A percentile compares a stretch with the other conserved stretches of the same genome.
phyloP scores from a whole-genome alignment of 805 yeast genomes.

The Lachancea sp. region DNA sequence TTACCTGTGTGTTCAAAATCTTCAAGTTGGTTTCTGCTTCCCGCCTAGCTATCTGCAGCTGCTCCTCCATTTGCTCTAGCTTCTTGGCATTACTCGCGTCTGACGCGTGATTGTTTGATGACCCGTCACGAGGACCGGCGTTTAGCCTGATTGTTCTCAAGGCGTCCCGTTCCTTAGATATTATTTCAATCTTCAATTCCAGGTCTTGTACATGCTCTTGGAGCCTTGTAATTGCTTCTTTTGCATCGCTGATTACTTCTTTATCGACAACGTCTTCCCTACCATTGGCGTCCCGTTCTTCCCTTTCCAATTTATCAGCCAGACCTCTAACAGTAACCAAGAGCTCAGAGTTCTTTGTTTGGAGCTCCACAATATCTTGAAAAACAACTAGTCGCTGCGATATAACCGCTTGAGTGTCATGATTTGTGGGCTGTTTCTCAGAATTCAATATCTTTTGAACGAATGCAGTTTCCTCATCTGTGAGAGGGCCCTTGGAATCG shows the following conservation, averaged over 20 bases:
- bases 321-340: constrained; percentile 62
- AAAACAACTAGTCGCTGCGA: constrained; percentile 70
- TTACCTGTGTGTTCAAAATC: constrained; percentile 44
- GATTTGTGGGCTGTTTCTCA: constrained; percentile 33
- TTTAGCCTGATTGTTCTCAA: constrained; percentile 32
- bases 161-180: constrained; percentile 64
- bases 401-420: constrained; percentile 68
- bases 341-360: constrained; percentile 67
- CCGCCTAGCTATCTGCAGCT: constrained; percentile 15
- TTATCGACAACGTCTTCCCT: constrained; percentile 31
- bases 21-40: constrained; percentile 41
- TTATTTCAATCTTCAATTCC: constrained; percentile 46
- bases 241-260: constrained; percentile 54
- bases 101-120: background rate
- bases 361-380: constrained; percentile 58
- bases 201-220: constrained; percentile 51
- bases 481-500: constrained; percentile 53
- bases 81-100: constrained; percentile 2
- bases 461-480: constrained; percentile 57
- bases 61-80: constrained; percentile 27
- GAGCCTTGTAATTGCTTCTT: constrained; percentile 57
- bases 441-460: constrained; percentile 45
- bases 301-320: constrained; percentile 62
- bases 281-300: constrained; percentile 40
- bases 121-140: background rate